Base-by-base conservation (phyloP, 768 basidiomycete species). In the Phanerodontia chrysosporium region DNA sequence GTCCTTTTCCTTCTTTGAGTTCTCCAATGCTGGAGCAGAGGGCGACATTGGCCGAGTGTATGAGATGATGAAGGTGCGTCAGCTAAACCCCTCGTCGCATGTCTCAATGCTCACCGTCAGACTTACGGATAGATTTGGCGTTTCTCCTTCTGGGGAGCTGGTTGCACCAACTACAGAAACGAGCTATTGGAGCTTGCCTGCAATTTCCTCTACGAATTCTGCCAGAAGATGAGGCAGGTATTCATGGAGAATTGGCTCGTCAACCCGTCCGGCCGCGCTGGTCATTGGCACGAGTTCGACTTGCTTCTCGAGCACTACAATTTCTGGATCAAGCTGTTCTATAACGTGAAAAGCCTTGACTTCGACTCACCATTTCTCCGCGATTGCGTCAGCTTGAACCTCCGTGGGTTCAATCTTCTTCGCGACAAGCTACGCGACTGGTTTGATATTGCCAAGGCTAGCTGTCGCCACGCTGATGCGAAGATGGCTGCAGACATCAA, bases 111-210 rank as follows among this genome's bases (percentile, higher is more conserved):
- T 18, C 6, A 21, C n/a, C 6, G 6, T 46, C n/a, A 18, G 9
- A 9, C 51, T 29, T 9, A 44, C 49, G 14, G 6, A 22, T 36
- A 56, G 55, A 18, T 56, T 6, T 46, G 44, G n/a, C 5, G 55
- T 3, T 56, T 56, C 22, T 56, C 55, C 12, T 56, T 56, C 45
- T 56, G 55, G 55, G 55, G 55, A 12, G 12, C 16, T 7, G 55
- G 55, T 4, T 4, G 8, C 5, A 56, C 55, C 5, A 56, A 56
- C 42, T 56, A 56, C 27, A 39, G 55, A 4, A 56, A 56, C 45
- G 55, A 56, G 45, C 8, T 56, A 22, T 24, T 56, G 8, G 55
- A 56, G 45, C 24, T 45, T 27, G 55, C 55, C 24, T 56, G 55
- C 45, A 21, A 56, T 14, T 56, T 56, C 27, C n/a, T 56, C 42